Percentiles rank a stretch among this genome's conserved stretches.
Evolutionary conservation across 257 asterid species (phyloP).

Genomic region (Eucommia ulmoides): DNA sequence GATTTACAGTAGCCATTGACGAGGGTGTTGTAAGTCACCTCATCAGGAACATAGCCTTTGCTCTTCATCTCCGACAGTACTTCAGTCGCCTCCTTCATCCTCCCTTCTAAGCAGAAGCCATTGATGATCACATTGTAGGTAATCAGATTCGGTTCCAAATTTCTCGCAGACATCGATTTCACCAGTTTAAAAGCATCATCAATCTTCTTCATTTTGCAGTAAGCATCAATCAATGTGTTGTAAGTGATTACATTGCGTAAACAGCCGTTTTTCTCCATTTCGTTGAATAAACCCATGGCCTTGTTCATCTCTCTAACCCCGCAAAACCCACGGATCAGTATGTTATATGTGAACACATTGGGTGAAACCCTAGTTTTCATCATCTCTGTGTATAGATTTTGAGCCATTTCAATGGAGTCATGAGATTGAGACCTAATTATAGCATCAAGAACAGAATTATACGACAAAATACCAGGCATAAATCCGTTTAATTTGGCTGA

Average conservation of each 20-base stretch:
- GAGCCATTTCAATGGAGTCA: conserved; percentile 32
- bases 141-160: conserved; percentile 58
- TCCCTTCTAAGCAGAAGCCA: conserved; percentile 68
- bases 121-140: conserved; percentile 59
- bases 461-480: conserved; percentile 55
- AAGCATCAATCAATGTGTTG: conserved; percentile 61
- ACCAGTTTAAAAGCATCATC: conserved; percentile 28
- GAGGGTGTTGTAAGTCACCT: conserved; percentile 68
- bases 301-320: conserved; percentile 30
- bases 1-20: conserved; percentile 72
- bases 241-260: conserved; percentile 63
- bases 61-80: conserved; percentile 50
- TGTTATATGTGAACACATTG: conserved; percentile 65
- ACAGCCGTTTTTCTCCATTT: conserved; percentile 58
- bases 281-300: conserved; percentile 36
- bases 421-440: conserved; percentile 26
- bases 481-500: conserved; percentile 45
- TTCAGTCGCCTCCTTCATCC: conserved; percentile 46
- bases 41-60: conserved; percentile 56
- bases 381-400: conserved; percentile 42
- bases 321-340: conserved; percentile 67
- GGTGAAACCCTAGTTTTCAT: conserved; percentile 42
- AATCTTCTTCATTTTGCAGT: conserved; percentile 47
- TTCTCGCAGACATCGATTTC: conserved; percentile 40
- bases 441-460: conserved; percentile 64